Conservation (phyloP, 2,329 filamentous ascomycete genomes). For the Ceratocystis ficicola region DNA sequence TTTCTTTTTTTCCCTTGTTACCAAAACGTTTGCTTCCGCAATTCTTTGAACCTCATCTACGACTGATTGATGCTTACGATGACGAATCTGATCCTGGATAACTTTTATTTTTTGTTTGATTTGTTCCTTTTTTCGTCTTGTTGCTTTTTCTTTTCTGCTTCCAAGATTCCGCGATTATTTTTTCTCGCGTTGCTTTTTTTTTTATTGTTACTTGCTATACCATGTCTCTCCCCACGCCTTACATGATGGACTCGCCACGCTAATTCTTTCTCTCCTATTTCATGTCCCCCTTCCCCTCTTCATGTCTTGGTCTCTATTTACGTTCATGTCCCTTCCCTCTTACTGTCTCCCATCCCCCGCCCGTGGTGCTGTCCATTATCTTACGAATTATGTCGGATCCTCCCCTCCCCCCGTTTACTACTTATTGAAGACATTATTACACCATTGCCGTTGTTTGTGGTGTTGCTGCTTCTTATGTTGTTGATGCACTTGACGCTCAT, state of each 20-base stretch:
- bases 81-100: conserved; percentile 17
- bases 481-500: neutral
- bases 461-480: neutral
- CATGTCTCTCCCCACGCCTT: neutral
- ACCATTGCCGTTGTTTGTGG: neutral
- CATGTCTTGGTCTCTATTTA: neutral
- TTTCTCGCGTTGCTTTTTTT: conserved; percentile 1
- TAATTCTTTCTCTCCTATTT: conserved; percentile 16
- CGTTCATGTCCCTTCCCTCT: neutral
- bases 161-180: conserved; percentile 6
- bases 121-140: neutral
- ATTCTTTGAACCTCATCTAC: conserved; percentile 20
- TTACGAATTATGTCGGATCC: conserved; percentile 22
- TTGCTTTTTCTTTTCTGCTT: neutral
- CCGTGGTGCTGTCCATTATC: conserved; percentile 15
- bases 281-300: neutral
- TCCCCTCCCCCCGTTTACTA: neutral
- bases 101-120: neutral
- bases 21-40: conserved; percentile 8
- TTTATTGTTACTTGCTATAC: conserved; percentile 15
- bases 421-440: neutral
- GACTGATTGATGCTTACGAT: conserved; percentile 21
- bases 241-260: conserved; percentile 18
- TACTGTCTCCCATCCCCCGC: neutral
- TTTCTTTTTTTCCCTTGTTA: neutral